Evolutionary conservation across 345 rosid genomes (phyloP), one percentile per base, ranked within the genome.

Genomic region (Populus tremula): DNA sequence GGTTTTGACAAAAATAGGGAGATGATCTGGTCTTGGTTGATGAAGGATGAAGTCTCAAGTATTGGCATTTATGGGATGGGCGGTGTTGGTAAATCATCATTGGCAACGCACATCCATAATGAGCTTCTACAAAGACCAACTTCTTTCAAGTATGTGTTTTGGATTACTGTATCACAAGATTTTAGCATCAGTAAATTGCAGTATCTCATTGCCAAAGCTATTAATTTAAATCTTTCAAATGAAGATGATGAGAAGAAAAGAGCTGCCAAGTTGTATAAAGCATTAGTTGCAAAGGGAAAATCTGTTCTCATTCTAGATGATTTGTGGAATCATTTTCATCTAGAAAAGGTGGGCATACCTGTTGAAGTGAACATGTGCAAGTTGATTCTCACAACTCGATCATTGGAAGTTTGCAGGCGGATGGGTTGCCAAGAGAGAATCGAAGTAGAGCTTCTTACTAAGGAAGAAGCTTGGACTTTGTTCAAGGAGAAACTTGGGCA

Each of bases 381-480:
- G 72, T 17, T 82, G 35, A 6, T 80, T 27, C 18, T 85, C 14
- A 85, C 85, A 25, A 80, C 76, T 36, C 78, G 84, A 14, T 71
- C 77, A 17, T 14, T 20, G 5, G 53, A 69, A 1, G 65, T 82
- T 2, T 78, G 82, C 56, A 33, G 25, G 8, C 45, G 5, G 8
- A 77, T 85, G 75, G 23, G 18, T 31, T 68, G 79, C 21, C 38
- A 56, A 17, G 6, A 56, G 49, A 38, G 23, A 4, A 29, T 82
- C 56, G 2, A 47, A 64, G 78, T 72, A 29, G 29, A 70, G 33
- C 76, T 31, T 3, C 38, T 76, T 76, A n/a, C 6, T 5, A 0
- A 20, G 2, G 25, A 68, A 1, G 78, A 53, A 67, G 67, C 16
- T n/a, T 36, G 73, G 78, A 6, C 11, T 6, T 50, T 76, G 13